Conservation (phyloP, 371 early-diverging fungal genomes). For the Aphelidium insulamus region DNA sequence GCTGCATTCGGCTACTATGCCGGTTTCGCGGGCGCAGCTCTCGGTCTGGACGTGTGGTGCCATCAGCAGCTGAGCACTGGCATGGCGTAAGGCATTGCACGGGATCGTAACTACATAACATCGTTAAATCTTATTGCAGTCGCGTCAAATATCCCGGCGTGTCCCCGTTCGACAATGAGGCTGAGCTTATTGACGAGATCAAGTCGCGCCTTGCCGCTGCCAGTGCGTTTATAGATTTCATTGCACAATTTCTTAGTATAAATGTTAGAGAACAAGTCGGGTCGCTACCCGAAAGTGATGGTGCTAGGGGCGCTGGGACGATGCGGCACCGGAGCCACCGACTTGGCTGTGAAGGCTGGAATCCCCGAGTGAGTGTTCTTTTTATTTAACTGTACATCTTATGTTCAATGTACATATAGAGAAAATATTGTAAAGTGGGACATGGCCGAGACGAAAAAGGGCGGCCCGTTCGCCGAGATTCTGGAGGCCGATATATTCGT, state of each 20-base stretch:
- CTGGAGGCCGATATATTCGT: constrained; percentile 73
- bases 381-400: constrained; percentile 1
- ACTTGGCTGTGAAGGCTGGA: constrained; percentile 58
- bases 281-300: constrained; percentile 57
- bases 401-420: constrained; percentile 3
- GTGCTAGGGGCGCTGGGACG: constrained; percentile 94
- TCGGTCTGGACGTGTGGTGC: constrained; percentile 80
- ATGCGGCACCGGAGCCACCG: constrained; percentile 77
- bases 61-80: constrained; percentile 31
- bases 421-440: constrained; percentile 84
- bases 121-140: background rate
- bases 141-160: constrained; percentile 28
- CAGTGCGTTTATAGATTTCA: constrained; percentile 14
- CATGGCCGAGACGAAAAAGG: constrained; percentile 71
- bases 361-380: constrained; percentile 36
- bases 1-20: constrained; percentile 95
- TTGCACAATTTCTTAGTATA: background rate
- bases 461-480: constrained; percentile 85
- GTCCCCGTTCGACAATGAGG: constrained; percentile 64
- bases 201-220: constrained; percentile 41
- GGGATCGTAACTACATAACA: too few relatives aligned
- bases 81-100: constrained; percentile 10
- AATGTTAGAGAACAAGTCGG: constrained; percentile 18
- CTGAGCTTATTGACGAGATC: constrained; percentile 43
- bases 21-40: constrained; percentile 82